Percentiles rank a stretch among this genome's conserved stretches.
phyloP scores from a whole-genome alignment of 306 rosid genomes.

The Malus orientalis region DNA sequence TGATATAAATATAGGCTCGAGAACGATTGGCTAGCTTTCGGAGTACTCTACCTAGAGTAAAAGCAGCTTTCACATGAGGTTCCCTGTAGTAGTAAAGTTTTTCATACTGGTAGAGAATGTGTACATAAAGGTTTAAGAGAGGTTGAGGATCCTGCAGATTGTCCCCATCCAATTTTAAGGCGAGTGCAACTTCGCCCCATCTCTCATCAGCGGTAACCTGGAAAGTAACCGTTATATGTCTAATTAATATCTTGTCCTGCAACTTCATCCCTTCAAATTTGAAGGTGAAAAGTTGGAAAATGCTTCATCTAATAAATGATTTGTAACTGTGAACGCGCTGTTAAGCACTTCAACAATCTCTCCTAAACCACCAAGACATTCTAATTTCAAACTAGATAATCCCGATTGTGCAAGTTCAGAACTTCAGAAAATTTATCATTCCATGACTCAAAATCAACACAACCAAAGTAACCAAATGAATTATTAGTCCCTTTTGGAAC shows the following conservation, averaged over 20 bases:
- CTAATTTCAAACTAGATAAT: neutral
- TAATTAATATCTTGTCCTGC: neutral
- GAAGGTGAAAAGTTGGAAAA: neutral
- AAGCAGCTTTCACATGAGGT: constrained; percentile 3
- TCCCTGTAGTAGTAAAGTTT: constrained; percentile 27
- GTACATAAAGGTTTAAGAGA: constrained; percentile 22
- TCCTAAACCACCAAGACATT: neutral
- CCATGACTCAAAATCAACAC: neutral
- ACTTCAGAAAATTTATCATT: neutral
- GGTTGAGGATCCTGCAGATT: neutral
- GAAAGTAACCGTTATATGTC: neutral
- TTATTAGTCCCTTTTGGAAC: neutral
- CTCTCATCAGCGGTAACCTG: constrained; percentile 24
- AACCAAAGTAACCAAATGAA: neutral
- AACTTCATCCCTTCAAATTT: neutral
- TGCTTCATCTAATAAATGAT: neutral
- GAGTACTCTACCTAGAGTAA: neutral
- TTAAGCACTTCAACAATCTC: neutral
- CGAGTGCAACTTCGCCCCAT: constrained; percentile 27
- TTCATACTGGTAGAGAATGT: constrained; percentile 25
- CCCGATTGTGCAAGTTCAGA: neutral
- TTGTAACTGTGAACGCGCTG: neutral
- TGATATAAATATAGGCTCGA: neutral
- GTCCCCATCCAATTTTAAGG: constrained; percentile 12
- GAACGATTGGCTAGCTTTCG: neutral